phyloP scores from a whole-genome alignment of 179 eudicot species.

The Nepenthes alata region DNA sequence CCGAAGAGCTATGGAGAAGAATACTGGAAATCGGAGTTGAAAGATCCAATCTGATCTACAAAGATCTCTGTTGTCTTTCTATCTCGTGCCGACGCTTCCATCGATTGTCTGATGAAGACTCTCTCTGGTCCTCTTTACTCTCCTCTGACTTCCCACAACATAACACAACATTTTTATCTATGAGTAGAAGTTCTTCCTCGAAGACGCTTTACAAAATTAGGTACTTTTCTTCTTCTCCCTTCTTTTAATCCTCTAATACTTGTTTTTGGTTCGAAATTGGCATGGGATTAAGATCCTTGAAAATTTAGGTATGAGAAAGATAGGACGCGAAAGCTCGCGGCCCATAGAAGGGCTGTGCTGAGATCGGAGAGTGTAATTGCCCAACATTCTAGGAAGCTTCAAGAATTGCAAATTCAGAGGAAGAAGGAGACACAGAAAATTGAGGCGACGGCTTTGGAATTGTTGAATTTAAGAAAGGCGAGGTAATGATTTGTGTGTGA shows the following conservation, averaged over 20 bases:
- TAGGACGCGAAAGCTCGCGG: constrained; percentile 40
- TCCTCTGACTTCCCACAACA: constrained; percentile 41
- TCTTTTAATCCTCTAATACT: not conserved
- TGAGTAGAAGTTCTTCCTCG: constrained; percentile 4
- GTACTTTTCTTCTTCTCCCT: constrained; percentile 11
- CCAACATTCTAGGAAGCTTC: constrained; percentile 31
- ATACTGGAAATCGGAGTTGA: constrained; percentile 49
- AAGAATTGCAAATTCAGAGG: constrained; percentile 22
- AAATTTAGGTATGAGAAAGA: constrained; percentile 60
- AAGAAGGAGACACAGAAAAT: constrained; percentile 38
- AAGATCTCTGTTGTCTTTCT: constrained; percentile 52
- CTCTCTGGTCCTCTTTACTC: constrained; percentile 54
- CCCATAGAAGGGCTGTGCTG: constrained; percentile 50
- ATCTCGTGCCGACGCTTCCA: constrained; percentile 44
- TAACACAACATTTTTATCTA: constrained; percentile 10
- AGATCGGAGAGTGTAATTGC: constrained; percentile 56
- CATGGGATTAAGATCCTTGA: not conserved
- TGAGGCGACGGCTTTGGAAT: constrained; percentile 27
- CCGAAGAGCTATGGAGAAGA: constrained; percentile 63
- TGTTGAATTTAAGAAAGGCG: constrained; percentile 34
- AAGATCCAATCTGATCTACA: constrained; percentile 27
- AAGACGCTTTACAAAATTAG: constrained; percentile 39
- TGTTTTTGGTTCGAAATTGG: not conserved
- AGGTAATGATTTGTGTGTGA: constrained; percentile 30
- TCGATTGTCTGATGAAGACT: constrained; percentile 36